Evolutionary conservation across 2,329 filamentous ascomycete species (phyloP).

Genomic region (Pseudogymnoascus sp.): DNA sequence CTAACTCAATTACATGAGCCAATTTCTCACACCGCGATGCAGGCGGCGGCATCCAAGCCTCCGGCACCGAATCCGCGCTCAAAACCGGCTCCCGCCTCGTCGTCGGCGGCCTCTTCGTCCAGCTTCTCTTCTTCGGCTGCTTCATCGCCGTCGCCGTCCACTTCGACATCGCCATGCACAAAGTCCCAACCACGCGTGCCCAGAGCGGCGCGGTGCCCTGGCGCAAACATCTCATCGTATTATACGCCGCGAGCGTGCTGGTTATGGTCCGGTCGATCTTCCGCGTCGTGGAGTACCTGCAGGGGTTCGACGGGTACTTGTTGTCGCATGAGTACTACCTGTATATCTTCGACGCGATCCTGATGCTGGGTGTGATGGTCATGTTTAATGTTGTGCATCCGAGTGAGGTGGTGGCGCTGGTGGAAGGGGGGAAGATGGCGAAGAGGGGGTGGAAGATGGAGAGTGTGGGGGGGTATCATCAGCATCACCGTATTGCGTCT

Average conservation of each 20-base stretch:
- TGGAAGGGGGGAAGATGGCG: neutral
- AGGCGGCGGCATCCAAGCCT: slow-evolving; percentile 22
- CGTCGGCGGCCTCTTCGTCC: slow-evolving; percentile 38
- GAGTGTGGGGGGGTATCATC: neutral
- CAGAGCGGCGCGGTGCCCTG: slow-evolving; percentile 14
- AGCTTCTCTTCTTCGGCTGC: slow-evolving; percentile 41
- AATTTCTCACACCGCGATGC: neutral
- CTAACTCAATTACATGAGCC: neutral
- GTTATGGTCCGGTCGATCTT: slow-evolving; percentile 38
- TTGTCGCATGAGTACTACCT: slow-evolving; percentile 34
- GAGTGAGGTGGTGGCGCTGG: slow-evolving; percentile 18
- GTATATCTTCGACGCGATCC: slow-evolving; percentile 34
- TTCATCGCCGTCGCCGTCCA: slow-evolving; percentile 37
- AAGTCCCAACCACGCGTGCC: slow-evolving; percentile 19
- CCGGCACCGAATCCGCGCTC: slow-evolving; percentile 16
- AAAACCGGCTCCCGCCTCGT: slow-evolving; percentile 34
- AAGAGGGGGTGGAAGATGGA: slow-evolving; percentile 1
- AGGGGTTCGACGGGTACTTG: slow-evolving; percentile 34
- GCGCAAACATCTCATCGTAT: slow-evolving; percentile 31
- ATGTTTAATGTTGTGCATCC: slow-evolving; percentile 30
- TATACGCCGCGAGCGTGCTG: slow-evolving; percentile 33
- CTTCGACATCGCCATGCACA: slow-evolving; percentile 35
- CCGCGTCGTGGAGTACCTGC: slow-evolving; percentile 36
- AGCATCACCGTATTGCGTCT: neutral
- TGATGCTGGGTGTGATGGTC: slow-evolving; percentile 33